Evolutionary conservation across 1,284 basidiomycete genomes (phyloP), one percentile per base, ranked within the genome.

Genomic region (Heterobasidion irregulare): DNA sequence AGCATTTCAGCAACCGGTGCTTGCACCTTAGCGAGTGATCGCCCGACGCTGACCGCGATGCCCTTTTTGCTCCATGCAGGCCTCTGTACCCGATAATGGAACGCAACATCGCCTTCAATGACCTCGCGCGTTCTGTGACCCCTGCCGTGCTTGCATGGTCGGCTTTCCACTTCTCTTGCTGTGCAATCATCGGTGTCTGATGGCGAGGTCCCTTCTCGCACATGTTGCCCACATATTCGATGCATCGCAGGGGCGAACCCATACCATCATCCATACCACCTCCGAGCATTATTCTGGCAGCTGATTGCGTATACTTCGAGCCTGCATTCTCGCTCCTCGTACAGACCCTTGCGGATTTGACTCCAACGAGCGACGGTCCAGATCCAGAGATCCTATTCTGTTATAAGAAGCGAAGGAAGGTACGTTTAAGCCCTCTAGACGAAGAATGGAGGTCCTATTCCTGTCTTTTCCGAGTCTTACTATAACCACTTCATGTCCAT

Each of bases 241-340:
- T 6, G 19, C 55, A 57, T 51, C 58, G 52, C 60, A 86, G 86
- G 86, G 86, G 84, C 34, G 68, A 72, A 34, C 69, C 75, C 7
- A 62, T 79, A 51, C 77, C 82, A 32, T 49, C 61, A 41, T 64
- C 69, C 18, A 70, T 83, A 15, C 65, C 68, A 19, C 76, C 72
- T 5, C 78, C 84, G 7, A 82, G 92, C 62, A 59, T 96, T 32
- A 77, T 94, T 55, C 76, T 94, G 6, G 90, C 89, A 0, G 92
- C 93, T 1, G 94, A 98, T 66, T 98, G 94, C 64, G 93, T 98
- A 6, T 98, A 98, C 71, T 92, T 93, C 62, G 94, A 97, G 71
- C 89, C 91, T n/a, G 88, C 92, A 0, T 98, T 97, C 64, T 88
- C 93, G 2, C 78, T 95, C 13, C 80, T 98, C 1, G 88, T 95